Evolutionary conservation across 1,139 yeast genomes (phyloP).

Genomic region (Blastobotrys capitulatus): DNA sequence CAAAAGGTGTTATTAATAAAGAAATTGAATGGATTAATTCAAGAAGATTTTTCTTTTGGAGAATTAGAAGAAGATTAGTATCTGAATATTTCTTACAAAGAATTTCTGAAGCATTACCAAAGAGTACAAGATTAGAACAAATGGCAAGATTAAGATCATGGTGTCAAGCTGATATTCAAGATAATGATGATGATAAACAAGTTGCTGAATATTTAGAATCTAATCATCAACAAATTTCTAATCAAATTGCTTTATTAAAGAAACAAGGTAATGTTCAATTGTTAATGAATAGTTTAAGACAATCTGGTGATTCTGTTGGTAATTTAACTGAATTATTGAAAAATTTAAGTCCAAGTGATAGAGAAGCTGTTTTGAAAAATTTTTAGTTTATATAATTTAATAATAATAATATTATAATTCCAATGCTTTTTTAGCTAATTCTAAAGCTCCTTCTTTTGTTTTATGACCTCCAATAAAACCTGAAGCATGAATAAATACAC

Average conservation of each 20-base stretch:
- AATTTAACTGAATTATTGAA: constrained; percentile 60
- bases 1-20: constrained; percentile 83
- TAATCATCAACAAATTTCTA: constrained; percentile 59
- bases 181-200: constrained; percentile 65
- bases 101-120: constrained; percentile 58
- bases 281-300: constrained; percentile 20
- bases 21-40: constrained; percentile 83
- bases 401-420: constrained; percentile 11
- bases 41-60: constrained; percentile 98
- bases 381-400: constrained; percentile 3
- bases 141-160: constrained; percentile 84
- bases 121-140: constrained; percentile 69
- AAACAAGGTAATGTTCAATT: constrained; percentile 25
- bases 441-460: constrained; percentile 69
- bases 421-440: constrained; percentile 61
- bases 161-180: constrained; percentile 65
- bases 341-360: constrained; percentile 55
- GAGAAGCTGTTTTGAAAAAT: constrained; percentile 42
- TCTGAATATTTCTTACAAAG: constrained; percentile 83
- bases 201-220: constrained; percentile 87
- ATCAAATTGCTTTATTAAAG: constrained; percentile 52
- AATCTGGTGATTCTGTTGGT: constrained; percentile 48
- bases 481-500: constrained; percentile 91
- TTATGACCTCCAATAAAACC: constrained; percentile 97
- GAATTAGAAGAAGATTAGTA: constrained; percentile 91